Evolutionary conservation across 805 yeast species (phyloP), one percentile per base, ranked within the genome.

Genomic region (Saturnispora dispora): DNA sequence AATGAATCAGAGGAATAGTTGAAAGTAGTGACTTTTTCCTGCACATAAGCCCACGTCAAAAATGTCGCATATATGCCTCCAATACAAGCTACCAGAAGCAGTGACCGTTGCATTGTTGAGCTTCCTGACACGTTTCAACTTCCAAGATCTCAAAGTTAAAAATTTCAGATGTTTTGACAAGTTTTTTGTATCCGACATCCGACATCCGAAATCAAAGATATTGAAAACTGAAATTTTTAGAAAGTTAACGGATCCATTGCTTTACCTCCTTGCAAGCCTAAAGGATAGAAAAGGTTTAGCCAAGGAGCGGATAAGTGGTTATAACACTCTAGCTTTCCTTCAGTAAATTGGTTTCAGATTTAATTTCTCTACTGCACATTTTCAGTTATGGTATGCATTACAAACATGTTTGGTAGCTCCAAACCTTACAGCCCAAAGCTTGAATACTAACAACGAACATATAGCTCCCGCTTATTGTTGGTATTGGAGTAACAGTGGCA

Each of bases 41-140:
- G 98, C 11, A 93, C 77, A 36, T 88, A 76, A 0, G 96, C 89
- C 99, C 99, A 93, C 1, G 91, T 76, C 27, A 93, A 69, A 60
- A 93, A 93, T 46, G 96, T 84, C 2, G 79, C 80, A 62, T 93
- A 93, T 36, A 93, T 86, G 0, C 97, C 97, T 8, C 58, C 45
- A 1, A 73, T 68, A 52, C 76, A 74, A 4, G 70, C 41, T 4
- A 59, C 39, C 20, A 68, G 48, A 5, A 56, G 49, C 10, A 56
- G 17, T 13, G 52, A 37, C 17, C 30, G 37, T 33, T 47, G 42
- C 51, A 47, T 47, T 11, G n/a, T 27, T 22, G 23, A 37, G 15
- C 28, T 9, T 22, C 22, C 35, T 9, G 35, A 42, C 25, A 37
- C 41, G 41, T 37, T 37, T 37, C 41, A 18, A 37, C 15, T 5